Conservation (phyloP, 805 yeast species). For the Saccharomyces cerevisiae region DNA sequence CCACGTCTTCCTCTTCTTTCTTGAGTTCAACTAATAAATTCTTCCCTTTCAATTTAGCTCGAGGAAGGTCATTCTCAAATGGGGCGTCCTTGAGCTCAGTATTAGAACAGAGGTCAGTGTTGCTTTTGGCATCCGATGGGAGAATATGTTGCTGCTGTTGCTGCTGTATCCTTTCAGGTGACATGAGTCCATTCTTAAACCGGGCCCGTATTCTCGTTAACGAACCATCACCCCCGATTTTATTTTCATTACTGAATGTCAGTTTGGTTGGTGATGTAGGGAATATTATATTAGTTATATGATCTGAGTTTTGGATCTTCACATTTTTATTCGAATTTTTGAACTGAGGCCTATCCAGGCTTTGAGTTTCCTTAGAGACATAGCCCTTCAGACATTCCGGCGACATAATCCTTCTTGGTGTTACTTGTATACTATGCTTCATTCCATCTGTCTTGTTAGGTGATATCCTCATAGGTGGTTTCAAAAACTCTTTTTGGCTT, state of each 20-base stretch:
- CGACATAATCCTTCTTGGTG: slow-evolving; percentile 26
- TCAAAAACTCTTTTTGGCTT: slow-evolving; percentile 8
- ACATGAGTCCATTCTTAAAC: slow-evolving; percentile 21
- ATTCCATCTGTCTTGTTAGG: slow-evolving; percentile 5
- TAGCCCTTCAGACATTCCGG: slow-evolving; percentile 16
- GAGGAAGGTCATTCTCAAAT: not conserved
- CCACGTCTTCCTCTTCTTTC: slow-evolving; percentile 4
- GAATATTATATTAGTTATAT: slow-evolving; percentile 18
- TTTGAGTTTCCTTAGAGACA: slow-evolving; percentile 15
- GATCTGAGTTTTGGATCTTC: slow-evolving; percentile 9
- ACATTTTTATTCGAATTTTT: slow-evolving; percentile 7
- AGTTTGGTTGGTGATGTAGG: slow-evolving; percentile 27
- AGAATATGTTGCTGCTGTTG: not conserved
- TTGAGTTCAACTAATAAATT: slow-evolving; percentile 13
- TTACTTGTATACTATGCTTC: slow-evolving; percentile 16
- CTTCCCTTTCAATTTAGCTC: slow-evolving; percentile 4
- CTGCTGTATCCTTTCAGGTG: slow-evolving; percentile 14
- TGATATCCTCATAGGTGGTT: slow-evolving; percentile 20
- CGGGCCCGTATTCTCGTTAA: slow-evolving; percentile 22
- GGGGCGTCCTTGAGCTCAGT: not conserved
- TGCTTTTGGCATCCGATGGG: not conserved
- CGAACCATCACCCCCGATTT: slow-evolving; percentile 26
- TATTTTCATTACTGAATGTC: slow-evolving; percentile 24
- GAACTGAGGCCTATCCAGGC: slow-evolving; percentile 23
- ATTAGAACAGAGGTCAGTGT: not conserved